Conservation (phyloP, 306 rosid genomes). For the Corylus heterophylla region DNA sequence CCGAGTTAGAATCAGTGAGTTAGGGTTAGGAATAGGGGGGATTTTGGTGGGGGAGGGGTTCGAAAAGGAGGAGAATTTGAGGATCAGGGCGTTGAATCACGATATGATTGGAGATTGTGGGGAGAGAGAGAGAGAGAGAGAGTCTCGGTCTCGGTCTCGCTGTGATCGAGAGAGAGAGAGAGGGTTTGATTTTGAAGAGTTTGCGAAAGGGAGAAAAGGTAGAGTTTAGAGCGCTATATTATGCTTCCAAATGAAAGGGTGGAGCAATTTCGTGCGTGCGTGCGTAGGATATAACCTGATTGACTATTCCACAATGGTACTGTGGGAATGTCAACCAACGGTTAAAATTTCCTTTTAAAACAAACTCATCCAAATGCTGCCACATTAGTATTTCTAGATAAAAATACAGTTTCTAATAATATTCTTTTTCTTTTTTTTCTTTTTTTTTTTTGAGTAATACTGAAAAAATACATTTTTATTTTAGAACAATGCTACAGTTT, state of each 20-base stretch:
- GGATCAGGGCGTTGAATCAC: constrained; percentile 15
- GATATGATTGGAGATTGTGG: constrained; percentile 1
- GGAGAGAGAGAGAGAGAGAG: constrained; percentile 16
- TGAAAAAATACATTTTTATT: no score
- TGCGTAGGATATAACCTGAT: neutral
- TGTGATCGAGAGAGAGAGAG: constrained; percentile 33
- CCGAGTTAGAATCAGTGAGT: constrained; percentile 34
- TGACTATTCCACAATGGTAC: no score
- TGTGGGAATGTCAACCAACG: no score
- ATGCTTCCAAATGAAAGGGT: constrained; percentile 11
- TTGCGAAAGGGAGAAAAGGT: constrained; percentile 10
- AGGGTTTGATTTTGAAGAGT: constrained; percentile 32
- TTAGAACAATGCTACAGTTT: no score
- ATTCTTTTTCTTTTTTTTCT: no score
- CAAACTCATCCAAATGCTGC: no score
- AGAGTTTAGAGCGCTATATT: constrained; percentile 4
- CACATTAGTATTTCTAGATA: no score
- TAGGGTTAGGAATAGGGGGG: constrained; percentile 36
- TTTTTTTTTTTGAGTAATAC: no score
- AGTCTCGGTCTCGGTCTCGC: neutral
- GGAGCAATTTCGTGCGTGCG: constrained; percentile 1
- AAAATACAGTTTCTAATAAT: no score
- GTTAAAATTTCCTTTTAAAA: no score
- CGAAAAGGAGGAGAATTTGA: constrained; percentile 13
- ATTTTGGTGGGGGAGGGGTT: neutral